Conservation (phyloP, 2,329 filamentous ascomycete species). For the Alternaria postmessia region DNA sequence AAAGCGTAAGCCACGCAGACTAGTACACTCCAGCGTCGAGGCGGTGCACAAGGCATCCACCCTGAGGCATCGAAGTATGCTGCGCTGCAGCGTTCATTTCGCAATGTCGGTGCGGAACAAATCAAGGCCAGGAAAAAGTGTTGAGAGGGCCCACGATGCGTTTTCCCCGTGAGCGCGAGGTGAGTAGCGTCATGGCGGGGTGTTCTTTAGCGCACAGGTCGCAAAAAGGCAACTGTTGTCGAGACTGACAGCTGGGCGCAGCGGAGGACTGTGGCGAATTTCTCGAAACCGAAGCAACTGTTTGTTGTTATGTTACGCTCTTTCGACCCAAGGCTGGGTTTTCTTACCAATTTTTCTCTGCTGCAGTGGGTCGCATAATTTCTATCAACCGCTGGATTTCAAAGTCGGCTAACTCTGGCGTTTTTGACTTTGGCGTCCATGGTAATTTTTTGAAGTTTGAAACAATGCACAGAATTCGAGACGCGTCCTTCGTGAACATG, state of each 20-base stretch:
- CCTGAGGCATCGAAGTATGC: neutral
- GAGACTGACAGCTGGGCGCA: neutral
- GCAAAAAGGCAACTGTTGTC: neutral
- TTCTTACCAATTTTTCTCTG: neutral
- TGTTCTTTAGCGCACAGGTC: neutral
- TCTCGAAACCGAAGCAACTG: neutral
- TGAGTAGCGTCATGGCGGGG: neutral
- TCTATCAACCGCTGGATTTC: neutral
- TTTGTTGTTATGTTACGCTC: neutral
- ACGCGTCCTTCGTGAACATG: neutral
- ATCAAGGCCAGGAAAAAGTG: neutral
- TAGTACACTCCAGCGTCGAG: neutral
- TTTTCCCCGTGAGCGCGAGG: neutral
- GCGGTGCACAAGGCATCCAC: slow-evolving; percentile 6
- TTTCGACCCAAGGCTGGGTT: neutral
- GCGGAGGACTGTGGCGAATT: slow-evolving; percentile 1
- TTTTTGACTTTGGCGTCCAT: too few species aligned
- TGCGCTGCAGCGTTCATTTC: neutral
- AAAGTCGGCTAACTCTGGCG: too few species aligned
- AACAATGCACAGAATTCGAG: neutral
- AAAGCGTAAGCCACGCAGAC: neutral
- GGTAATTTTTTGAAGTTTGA: neutral
- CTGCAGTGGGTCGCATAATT: neutral
- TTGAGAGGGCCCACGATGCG: neutral
- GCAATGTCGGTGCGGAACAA: neutral